Evolutionary conservation across 2,329 filamentous ascomycete genomes (phyloP).

Genomic region (Fusarium paranaense): DNA sequence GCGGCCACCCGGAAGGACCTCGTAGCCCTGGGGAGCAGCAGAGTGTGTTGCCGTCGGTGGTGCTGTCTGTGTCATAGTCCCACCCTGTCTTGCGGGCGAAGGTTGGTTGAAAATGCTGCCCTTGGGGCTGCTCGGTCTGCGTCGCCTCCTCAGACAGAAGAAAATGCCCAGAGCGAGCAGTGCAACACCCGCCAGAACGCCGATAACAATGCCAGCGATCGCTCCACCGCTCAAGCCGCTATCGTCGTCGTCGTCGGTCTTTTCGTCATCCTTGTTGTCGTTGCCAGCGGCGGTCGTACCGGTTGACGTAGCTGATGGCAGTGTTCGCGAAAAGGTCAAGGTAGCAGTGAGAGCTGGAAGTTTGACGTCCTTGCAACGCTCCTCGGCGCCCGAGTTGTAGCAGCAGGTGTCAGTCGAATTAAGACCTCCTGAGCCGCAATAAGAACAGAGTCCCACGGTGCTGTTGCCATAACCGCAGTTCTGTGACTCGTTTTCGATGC

Average conservation of each 20-base stretch:
- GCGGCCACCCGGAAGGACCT: conserved; percentile 85
- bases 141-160: conserved; percentile 69
- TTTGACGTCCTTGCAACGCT: conserved; percentile 78
- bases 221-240: conserved; percentile 78
- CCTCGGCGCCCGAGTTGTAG: conserved; percentile 80
- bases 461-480: conserved; percentile 87
- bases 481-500: conserved; percentile 80
- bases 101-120: conserved; percentile 91
- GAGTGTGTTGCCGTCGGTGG: conserved; percentile 28
- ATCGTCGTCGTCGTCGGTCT: conserved; percentile 31
- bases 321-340: conserved; percentile 67
- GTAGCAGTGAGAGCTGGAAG: conserved; percentile 81
- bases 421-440: conserved; percentile 83
- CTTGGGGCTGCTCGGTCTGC: conserved; percentile 69
- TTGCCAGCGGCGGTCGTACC: conserved; percentile 28
- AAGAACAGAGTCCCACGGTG: conserved; percentile 83
- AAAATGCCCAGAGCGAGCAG: conserved; percentile 78
- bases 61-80: conserved; percentile 52
- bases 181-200: conserved; percentile 76
- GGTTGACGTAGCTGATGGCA: conserved; percentile 51
- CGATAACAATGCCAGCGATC: conserved; percentile 92
- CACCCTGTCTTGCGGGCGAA: conserved; percentile 72
- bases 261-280: conserved; percentile 33
- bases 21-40: conserved; percentile 67
- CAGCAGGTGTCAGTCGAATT: conserved; percentile 98